Percentiles rank a stretch among this genome's conserved stretches.
phyloP scores from a whole-genome alignment of 192 early-diverging fungal genomes.

The Jimgerdemannia lactiflua region DNA sequence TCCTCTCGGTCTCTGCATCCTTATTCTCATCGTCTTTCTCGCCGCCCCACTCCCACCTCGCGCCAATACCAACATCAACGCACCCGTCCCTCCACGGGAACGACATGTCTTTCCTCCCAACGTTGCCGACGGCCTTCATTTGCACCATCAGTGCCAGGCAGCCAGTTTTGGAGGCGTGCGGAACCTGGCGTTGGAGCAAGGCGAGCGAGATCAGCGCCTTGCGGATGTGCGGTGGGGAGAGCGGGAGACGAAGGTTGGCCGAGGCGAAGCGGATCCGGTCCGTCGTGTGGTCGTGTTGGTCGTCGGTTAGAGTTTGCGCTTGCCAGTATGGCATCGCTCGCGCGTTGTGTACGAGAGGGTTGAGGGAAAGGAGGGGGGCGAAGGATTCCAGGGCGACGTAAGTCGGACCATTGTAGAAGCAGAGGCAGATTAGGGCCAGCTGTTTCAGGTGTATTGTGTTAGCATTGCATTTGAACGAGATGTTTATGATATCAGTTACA shows the following conservation, averaged over 20 bases:
- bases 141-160: slow-evolving; percentile 9
- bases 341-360: background rate
- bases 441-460: background rate
- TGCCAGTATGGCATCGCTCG: slow-evolving; percentile 14
- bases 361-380: slow-evolving; percentile 11
- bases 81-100: slow-evolving; percentile 21
- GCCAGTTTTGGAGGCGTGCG: slow-evolving; percentile 7
- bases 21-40: background rate
- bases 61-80: slow-evolving; percentile 19
- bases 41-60: slow-evolving; percentile 3
- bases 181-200: background rate
- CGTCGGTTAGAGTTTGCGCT: slow-evolving; percentile 10
- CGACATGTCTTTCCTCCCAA: slow-evolving; percentile 10
- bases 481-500: no score
- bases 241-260: slow-evolving; percentile 4
- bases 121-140: slow-evolving; percentile 12
- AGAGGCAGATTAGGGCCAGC: background rate
- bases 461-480: no score
- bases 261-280: slow-evolving; percentile 15
- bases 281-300: background rate
- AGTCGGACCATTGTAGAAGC: slow-evolving; percentile 18
- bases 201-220: slow-evolving; percentile 1
- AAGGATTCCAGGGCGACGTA: slow-evolving; percentile 10
- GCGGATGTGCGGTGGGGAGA: slow-evolving; percentile 10
- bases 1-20: background rate